phyloP scores from a whole-genome alignment of 257 asterid genomes.

The Fraxinus pennsylvanica region DNA sequence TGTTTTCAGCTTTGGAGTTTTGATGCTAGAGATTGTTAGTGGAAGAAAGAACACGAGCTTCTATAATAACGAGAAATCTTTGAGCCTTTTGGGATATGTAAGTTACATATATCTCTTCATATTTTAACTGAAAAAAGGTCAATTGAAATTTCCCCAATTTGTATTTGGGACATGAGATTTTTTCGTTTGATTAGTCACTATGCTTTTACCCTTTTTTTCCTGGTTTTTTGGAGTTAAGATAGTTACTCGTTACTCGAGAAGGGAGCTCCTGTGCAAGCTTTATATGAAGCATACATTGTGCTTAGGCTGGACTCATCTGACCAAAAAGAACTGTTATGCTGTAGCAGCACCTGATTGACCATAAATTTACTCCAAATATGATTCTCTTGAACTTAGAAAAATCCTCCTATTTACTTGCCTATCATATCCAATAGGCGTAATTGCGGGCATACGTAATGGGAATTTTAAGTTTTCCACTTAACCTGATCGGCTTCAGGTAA shows the following conservation, averaged over 20 bases:
- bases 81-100: slow-evolving; percentile 60
- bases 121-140: not conserved
- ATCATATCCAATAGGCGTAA: too few relatives aligned
- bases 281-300: too few relatives aligned
- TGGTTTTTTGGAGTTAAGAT: not conserved
- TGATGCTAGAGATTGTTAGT: slow-evolving; percentile 58
- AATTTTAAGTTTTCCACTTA: too few relatives aligned
- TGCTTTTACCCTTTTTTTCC: not conserved
- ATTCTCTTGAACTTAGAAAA: too few relatives aligned
- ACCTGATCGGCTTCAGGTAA: too few relatives aligned
- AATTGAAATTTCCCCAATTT: not conserved
- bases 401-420: too few relatives aligned
- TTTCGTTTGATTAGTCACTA: not conserved
- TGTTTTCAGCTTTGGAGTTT: slow-evolving; percentile 67
- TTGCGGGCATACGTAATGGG: too few relatives aligned
- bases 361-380: not conserved
- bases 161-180: not conserved
- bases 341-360: not conserved
- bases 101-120: slow-evolving; percentile 15
- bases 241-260: too few relatives aligned
- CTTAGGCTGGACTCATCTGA: not conserved
- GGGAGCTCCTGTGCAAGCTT: not conserved
- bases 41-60: slow-evolving; percentile 57
- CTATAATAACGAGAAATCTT: slow-evolving; percentile 29
- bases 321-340: not conserved